A percentile compares a stretch with the other conserved stretches of the same genome.
phyloP scores from a whole-genome alignment of 163 green algal genomes.

The Coccomyxa subellipsoidea region DNA sequence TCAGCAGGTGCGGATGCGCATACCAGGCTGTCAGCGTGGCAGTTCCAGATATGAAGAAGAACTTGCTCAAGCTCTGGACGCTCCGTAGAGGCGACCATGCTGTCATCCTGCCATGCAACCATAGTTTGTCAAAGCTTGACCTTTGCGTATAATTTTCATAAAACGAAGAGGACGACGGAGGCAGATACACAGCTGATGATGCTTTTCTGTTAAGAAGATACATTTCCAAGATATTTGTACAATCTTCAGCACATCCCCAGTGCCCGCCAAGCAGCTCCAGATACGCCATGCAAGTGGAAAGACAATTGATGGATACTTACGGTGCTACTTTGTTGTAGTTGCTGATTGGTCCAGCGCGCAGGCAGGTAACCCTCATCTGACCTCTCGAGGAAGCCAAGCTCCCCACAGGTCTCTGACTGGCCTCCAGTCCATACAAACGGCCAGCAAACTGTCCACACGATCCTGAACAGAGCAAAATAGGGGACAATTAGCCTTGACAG shows the following conservation, averaged over 20 bases:
- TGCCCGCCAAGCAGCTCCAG: too few relatives aligned
- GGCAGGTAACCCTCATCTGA: not conserved
- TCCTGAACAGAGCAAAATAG: too few relatives aligned
- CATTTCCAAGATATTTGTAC: not conserved
- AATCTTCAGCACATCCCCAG: too few relatives aligned
- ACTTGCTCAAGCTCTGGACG: constrained; percentile 26
- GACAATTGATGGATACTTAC: constrained; percentile 1
- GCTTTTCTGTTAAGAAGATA: too few relatives aligned
- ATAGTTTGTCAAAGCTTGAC: too few relatives aligned
- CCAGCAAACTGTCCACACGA: not conserved
- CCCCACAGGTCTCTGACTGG: too few relatives aligned
- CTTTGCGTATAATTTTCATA: too few relatives aligned
- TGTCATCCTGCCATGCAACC: constrained; percentile 12
- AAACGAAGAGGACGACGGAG: too few relatives aligned
- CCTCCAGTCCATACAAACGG: not conserved
- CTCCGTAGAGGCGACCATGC: constrained; percentile 30
- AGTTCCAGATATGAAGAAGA: constrained; percentile 26
- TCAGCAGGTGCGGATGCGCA: constrained; percentile 31
- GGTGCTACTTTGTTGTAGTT: constrained; percentile 7
- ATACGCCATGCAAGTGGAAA: too few relatives aligned
- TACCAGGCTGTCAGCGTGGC: constrained; percentile 27
- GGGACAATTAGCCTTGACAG: too few relatives aligned
- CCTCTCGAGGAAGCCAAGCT: too few relatives aligned
- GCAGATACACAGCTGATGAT: too few relatives aligned
- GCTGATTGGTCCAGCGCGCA: not conserved